Base-by-base conservation (phyloP, 202 grass and related monocot genomes). In the Tripidium arundinaceum region DNA sequence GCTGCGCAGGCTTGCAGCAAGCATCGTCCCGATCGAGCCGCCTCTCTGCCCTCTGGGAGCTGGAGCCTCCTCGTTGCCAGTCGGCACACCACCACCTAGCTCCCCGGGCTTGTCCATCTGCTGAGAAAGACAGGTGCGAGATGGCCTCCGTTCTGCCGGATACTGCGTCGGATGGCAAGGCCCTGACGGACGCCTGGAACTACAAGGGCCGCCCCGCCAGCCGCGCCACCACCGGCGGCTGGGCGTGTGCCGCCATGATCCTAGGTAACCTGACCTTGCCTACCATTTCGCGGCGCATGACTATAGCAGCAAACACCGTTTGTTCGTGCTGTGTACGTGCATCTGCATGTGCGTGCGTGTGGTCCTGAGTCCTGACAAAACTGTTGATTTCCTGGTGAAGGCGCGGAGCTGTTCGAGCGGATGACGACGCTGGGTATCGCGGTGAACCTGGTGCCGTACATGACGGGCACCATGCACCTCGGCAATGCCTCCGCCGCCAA, bases 211-310 rank as follows among this genome's bases (percentile, higher is more conserved):
- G 83, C 18, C 84, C 91, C 3, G 86, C 91, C 36, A 24, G 60
- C 80, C 87, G 85, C 49, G 65, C 80, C 37, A 25, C 59, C 67
- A 90, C 85, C 40, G 94, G 94, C 58, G 89, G 94, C 19, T 97
- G 89, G 83, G 77, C 68, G 1, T 90, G 87, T 73, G 91, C 94
- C 11, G 87, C 91, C 72, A 94, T 92, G 94, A 97, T 97, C 80
- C 76, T 91, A 77, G 94, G 91, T 86, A 49, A 69, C 1, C 24
- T 9, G 7, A 24, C 22, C 27, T 0, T 31, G 29, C 34, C 34
- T 71, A 13, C 62, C 37, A 65, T 55, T 70, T 45, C 12, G 13
- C 18, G 60, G 7, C 2, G 39, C 9, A 14, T 13, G 61, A 13
- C 11, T 14, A 14, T 3, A 4, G 31, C 31, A 33, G n/a, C n/a